These are phyloP conservation scores for Cordyceps pruinosa DNA, from an alignment of 2,329 filamentous ascomycete genomes.

Conservation along the genomic window DNA sequence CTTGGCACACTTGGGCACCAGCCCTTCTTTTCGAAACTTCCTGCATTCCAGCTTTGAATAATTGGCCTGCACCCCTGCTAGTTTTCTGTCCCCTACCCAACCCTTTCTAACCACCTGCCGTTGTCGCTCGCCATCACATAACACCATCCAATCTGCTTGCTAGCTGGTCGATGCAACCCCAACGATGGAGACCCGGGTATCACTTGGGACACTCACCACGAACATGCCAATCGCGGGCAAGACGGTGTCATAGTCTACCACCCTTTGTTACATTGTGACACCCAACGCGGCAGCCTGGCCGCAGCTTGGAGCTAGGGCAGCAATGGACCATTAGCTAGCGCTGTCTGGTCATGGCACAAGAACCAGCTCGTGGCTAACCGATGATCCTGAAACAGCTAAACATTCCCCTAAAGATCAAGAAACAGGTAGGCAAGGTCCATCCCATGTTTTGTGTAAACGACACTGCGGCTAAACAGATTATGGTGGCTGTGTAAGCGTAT, in stretches of 20 bases:
- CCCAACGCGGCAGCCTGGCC: neutral
- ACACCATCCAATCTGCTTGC: neutral
- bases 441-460: neutral
- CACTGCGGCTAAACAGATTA: neutral
- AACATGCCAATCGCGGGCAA: neutral
- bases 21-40: neutral
- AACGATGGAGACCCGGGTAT: neutral
- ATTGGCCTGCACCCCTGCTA: neutral
- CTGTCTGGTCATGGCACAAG: neutral
- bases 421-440: neutral
- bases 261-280: no score
- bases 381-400: slow-evolving; percentile 2
- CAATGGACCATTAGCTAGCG: neutral
- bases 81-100: neutral
- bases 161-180: neutral
- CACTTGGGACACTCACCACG: neutral
- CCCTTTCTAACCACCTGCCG: neutral
- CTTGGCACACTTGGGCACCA: neutral
- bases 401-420: neutral
- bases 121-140: neutral
- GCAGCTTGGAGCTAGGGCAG: neutral
- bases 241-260: no score
- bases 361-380: neutral
- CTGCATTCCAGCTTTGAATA: neutral
- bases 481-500: neutral